These are phyloP conservation scores for Alternaria brassicicola DNA, from an alignment of 2,329 filamentous ascomycete species.

Conservation along the genomic window DNA sequence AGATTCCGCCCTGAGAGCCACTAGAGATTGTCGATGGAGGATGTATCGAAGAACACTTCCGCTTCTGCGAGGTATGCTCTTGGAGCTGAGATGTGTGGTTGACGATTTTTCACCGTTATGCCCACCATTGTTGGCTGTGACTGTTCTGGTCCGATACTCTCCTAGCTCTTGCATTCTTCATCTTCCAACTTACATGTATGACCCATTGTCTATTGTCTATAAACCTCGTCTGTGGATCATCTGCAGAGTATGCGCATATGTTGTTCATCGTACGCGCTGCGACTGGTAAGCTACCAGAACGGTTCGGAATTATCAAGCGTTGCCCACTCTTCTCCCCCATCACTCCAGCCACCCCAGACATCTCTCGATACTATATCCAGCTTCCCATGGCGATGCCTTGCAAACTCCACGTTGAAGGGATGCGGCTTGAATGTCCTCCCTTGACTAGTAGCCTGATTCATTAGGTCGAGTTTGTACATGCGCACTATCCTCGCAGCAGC, in stretches of 20 bases:
- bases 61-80: too few relatives aligned
- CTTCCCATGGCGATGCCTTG: slow-evolving; percentile 1
- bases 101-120: background rate
- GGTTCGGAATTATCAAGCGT: slow-evolving; percentile 12
- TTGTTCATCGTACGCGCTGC: background rate
- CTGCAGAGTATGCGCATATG: background rate
- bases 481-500: slow-evolving; percentile 26
- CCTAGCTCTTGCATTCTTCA: background rate
- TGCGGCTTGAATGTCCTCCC: background rate
- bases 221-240: background rate
- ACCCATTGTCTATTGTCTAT: background rate
- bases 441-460: background rate
- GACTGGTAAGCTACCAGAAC: slow-evolving; percentile 8
- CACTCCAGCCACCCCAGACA: slow-evolving; percentile 19
- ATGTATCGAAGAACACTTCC: too few relatives aligned
- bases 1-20: too few relatives aligned
- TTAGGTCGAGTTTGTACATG: slow-evolving; percentile 24
- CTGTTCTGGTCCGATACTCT: background rate
- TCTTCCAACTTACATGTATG: background rate
- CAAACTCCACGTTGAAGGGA: slow-evolving; percentile 21
- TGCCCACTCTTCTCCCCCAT: slow-evolving; percentile 17
- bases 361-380: slow-evolving; percentile 17
- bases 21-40: too few relatives aligned
- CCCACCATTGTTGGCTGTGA: background rate
- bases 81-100: background rate